A percentile compares a stretch with the other conserved stretches of the same genome.
These are phyloP conservation scores for Grifola frondosa DNA, from an alignment of 1,284 basidiomycete species.

Conservation along the genomic window DNA sequence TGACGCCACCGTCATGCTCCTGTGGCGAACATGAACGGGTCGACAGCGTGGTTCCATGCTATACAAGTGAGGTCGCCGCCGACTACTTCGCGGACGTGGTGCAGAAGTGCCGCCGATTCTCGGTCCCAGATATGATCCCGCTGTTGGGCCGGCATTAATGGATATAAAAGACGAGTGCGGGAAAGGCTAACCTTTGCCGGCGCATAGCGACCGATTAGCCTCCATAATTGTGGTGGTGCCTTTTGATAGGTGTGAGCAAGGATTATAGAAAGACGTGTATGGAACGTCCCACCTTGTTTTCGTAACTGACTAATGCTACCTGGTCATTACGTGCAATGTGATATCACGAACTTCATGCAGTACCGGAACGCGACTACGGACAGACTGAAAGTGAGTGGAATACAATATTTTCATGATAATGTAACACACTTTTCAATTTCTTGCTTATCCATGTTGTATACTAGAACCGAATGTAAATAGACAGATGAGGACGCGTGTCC, in stretches of 20 bases:
- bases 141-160: slow-evolving; percentile 34
- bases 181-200: slow-evolving; percentile 58
- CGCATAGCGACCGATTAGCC: slow-evolving; percentile 67
- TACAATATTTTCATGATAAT: background rate
- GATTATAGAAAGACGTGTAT: slow-evolving; percentile 4
- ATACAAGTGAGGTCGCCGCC: slow-evolving; percentile 73
- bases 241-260: slow-evolving; percentile 26
- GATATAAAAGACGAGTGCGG: background rate
- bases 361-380: slow-evolving; percentile 73
- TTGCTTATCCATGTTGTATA: slow-evolving; percentile 67
- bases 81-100: slow-evolving; percentile 59
- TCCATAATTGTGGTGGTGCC: slow-evolving; percentile 82
- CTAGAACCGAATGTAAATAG: too few relatives aligned
- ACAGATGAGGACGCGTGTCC: background rate
- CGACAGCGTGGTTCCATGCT: slow-evolving; percentile 70
- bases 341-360: slow-evolving; percentile 77
- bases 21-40: slow-evolving; percentile 78
- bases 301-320: slow-evolving; percentile 69
- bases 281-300: slow-evolving; percentile 55
- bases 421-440: slow-evolving; percentile 64
- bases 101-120: slow-evolving; percentile 66
- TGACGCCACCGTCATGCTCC: slow-evolving; percentile 74
- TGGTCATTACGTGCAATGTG: slow-evolving; percentile 61
- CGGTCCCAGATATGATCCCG: slow-evolving; percentile 81
- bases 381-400: slow-evolving; percentile 2